A percentile compares a stretch with the other conserved stretches of the same genome.
phyloP scores from a whole-genome alignment of 768 basidiomycete species.

The Suillus americanus region DNA sequence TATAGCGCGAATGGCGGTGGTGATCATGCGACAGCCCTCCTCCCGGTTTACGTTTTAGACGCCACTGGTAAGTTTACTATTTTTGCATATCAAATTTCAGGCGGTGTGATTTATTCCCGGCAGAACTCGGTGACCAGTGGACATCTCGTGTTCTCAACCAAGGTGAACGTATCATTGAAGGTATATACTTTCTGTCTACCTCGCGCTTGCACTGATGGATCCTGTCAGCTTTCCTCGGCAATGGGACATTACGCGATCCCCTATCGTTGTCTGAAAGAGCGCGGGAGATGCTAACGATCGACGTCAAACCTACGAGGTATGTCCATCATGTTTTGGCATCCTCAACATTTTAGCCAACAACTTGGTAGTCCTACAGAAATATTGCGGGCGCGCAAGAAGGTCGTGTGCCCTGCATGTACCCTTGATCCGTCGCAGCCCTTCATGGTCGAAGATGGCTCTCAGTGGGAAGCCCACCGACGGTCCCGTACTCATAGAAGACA shows the following conservation, averaged over 20 bases:
- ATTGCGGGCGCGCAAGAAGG: constrained; percentile 54
- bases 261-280: constrained; percentile 54
- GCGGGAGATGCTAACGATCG: constrained; percentile 46
- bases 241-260: constrained; percentile 54
- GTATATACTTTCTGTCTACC: constrained; percentile 30
- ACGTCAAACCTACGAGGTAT: constrained; percentile 47
- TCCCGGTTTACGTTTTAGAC: constrained; percentile 60
- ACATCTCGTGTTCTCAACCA: constrained; percentile 48
- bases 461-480: constrained; percentile 58
- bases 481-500: constrained; percentile 57
- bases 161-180: constrained; percentile 49
- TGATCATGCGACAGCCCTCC: constrained; percentile 21
- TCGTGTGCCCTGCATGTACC: constrained; percentile 66
- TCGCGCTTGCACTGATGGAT: not conserved
- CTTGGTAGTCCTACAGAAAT: constrained; percentile 53
- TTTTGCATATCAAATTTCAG: not conserved
- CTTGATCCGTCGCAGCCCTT: constrained; percentile 51
- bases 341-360: constrained; percentile 7
- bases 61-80: constrained; percentile 52
- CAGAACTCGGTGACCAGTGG: constrained; percentile 62
- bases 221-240: constrained; percentile 54
- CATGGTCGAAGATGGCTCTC: constrained; percentile 55
- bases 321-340: constrained; percentile 13
- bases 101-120: constrained; percentile 5
- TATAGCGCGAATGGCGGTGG: constrained; percentile 38